Evolutionary conservation across 2,329 filamentous ascomycete species (phyloP), one percentile per base, ranked within the genome.

Genomic region (Cordyceps cicadae): DNA sequence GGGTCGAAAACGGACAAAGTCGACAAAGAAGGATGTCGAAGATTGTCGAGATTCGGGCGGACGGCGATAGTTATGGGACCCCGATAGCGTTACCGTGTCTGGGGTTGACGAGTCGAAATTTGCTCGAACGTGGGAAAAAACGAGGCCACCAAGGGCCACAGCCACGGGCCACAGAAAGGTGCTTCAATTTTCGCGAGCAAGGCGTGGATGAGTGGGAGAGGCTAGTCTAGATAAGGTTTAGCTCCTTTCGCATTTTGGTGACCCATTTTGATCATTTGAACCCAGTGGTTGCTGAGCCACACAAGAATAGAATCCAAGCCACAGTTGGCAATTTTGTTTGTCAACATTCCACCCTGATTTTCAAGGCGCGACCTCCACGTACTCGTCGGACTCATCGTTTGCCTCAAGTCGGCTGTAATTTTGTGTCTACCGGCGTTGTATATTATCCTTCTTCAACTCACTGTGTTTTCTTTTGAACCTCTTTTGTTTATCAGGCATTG

Each of bases 71-170:
- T 64, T 67, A 66, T 65, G 65, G 65, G 66, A 69, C 72, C 73
- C 72, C 71, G 71, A 73, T 71, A 74, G 67, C 68, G 69, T 70
- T 72, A 73, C 69, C 69, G 71, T 70, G 72, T 74, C 74, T 75
- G 73, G 72, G 72, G 70, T 72, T 75, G 71, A 68, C 71, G 70
- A 74, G 72, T 67, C 70, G 73, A 75, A 76, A 75, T 72, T 76
- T 76, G 71, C 74, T 75, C 72, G 70, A 57, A 67, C 70, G 70
- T 70, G 69, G 69, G 66, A 68, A 57, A 63, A 63, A 64, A 72
- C 74, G 74, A 71, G 70, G 67, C 70, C 58, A 60, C 58, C 58
- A 60, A 60, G 58, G 58, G 58, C 58, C 58, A 53, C 57, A 54
- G 49, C 43, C 55, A 58, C 45, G 34, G 55, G 55, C 55, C 55